These are phyloP conservation scores for Globisporangium irregulare DNA, from an alignment of 352 stramenopile species.

Conservation along the genomic window DNA sequence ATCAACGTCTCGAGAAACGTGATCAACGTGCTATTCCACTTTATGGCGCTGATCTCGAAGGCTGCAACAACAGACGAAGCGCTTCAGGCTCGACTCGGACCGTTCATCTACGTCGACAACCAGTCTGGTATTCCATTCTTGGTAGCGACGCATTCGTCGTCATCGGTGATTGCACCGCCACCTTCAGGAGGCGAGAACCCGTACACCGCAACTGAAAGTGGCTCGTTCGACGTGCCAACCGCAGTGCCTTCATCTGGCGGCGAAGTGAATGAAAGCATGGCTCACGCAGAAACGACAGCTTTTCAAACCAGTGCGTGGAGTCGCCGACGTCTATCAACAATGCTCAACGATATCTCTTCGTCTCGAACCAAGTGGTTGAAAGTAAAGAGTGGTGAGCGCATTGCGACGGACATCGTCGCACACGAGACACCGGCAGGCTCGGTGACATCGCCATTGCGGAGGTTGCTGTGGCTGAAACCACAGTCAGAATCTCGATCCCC, in stretches of 20 bases:
- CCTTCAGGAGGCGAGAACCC: constrained; percentile 15
- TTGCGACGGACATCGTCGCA: constrained; percentile 76
- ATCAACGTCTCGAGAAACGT: constrained; percentile 81
- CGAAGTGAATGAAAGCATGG: constrained; percentile 40
- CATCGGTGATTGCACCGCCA: constrained; percentile 16
- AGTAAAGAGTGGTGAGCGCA: constrained; percentile 55
- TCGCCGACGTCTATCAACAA: constrained; percentile 60
- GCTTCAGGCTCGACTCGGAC: constrained; percentile 51
- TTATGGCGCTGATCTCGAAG: constrained; percentile 73
- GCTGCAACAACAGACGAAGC: constrained; percentile 35
- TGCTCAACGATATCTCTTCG: constrained; percentile 77
- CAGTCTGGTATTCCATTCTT: constrained; percentile 81
- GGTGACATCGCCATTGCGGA: constrained; percentile 68
- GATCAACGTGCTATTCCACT: constrained; percentile 81
- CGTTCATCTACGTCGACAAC: constrained; percentile 87
- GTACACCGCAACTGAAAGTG: constrained; percentile 17
- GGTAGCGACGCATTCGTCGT: constrained; percentile 57
- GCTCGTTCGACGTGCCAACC: constrained; percentile 53
- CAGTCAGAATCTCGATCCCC: constrained; percentile 43
- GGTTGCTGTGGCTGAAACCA: constrained; percentile 75
- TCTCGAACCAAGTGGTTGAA: constrained; percentile 64
- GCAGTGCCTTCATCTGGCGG: constrained; percentile 31
- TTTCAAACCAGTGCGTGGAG: constrained; percentile 59
- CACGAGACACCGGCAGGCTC: constrained; percentile 82
- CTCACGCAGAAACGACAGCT: constrained; percentile 40